A percentile compares a stretch with the other conserved stretches of the same genome.
Conservation (phyloP, 768 basidiomycete genomes). For the Phlebiopsis flavidoalba region DNA sequence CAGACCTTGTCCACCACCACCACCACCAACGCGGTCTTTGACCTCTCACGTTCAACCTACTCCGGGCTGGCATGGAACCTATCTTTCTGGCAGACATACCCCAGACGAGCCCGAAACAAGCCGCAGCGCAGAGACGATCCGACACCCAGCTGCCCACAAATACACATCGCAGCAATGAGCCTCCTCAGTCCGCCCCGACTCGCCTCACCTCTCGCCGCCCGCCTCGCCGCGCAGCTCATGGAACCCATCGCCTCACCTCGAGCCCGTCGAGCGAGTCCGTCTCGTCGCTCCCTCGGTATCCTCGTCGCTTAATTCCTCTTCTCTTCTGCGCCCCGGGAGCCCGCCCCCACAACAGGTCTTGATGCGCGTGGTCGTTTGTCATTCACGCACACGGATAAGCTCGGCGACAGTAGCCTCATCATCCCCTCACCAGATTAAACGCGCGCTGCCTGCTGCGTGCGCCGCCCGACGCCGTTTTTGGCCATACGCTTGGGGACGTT, state of each 20-base stretch:
- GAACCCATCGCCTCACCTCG: constrained; percentile 49
- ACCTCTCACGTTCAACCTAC: not conserved
- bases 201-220: constrained; percentile 32
- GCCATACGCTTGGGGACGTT: constrained; percentile 64
- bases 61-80: not conserved
- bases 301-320: constrained; percentile 77
- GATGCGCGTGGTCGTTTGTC: too few relatives aligned
- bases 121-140: constrained; percentile 22
- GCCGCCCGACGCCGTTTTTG: constrained; percentile 59
- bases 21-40: not conserved
- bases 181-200: constrained; percentile 1
- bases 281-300: constrained; percentile 71
- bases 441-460: constrained; percentile 57
- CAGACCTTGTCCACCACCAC: not conserved
- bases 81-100: not conserved
- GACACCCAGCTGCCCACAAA: constrained; percentile 16
- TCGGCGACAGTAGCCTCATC: constrained; percentile 47
- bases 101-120: constrained; percentile 11
- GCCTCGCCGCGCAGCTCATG: constrained; percentile 43
- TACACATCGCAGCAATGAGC: not conserved
- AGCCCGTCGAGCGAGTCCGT: constrained; percentile 57
- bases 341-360: constrained; percentile 44
- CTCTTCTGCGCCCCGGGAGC: constrained; percentile 49
- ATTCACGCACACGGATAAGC: constrained; percentile 23
- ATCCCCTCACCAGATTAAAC: constrained; percentile 76